phyloP scores from a whole-genome alignment of 257 asterid genomes.

The Ilex aquifolium region DNA sequence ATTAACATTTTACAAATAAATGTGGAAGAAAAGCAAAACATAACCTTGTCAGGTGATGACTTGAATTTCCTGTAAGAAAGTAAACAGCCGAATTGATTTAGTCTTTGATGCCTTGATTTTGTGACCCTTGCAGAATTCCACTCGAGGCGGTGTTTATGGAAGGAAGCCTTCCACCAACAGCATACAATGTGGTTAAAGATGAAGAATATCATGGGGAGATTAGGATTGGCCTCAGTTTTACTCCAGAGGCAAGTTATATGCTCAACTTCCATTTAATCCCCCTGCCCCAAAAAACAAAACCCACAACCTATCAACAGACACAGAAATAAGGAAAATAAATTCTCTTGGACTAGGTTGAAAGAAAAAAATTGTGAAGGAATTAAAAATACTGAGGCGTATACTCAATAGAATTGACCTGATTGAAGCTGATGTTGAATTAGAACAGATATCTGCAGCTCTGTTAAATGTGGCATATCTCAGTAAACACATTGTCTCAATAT shows the following conservation, averaged over 20 bases:
- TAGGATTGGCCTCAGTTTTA: slow-evolving; percentile 67
- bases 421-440: too few relatives aligned
- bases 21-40: background rate
- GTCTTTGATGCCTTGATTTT: background rate
- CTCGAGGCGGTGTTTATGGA: slow-evolving; percentile 33
- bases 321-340: too few relatives aligned
- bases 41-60: background rate
- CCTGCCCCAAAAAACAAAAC: too few relatives aligned
- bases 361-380: too few relatives aligned
- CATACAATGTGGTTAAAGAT: slow-evolving; percentile 61
- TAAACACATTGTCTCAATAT: too few relatives aligned
- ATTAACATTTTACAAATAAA: background rate
- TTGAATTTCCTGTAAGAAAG: background rate
- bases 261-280: background rate
- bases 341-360: too few relatives aligned
- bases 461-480: too few relatives aligned
- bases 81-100: too few relatives aligned
- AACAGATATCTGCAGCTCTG: too few relatives aligned
- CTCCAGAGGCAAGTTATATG: slow-evolving; percentile 40
- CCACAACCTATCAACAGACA: too few relatives aligned
- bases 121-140: slow-evolving; percentile 38
- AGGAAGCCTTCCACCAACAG: slow-evolving; percentile 37
- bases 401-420: too few relatives aligned
- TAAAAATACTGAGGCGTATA: too few relatives aligned
- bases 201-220: slow-evolving; percentile 67